phyloP scores from a whole-genome alignment of 2,329 filamentous ascomycete genomes.

The Fusarium burgessii region DNA sequence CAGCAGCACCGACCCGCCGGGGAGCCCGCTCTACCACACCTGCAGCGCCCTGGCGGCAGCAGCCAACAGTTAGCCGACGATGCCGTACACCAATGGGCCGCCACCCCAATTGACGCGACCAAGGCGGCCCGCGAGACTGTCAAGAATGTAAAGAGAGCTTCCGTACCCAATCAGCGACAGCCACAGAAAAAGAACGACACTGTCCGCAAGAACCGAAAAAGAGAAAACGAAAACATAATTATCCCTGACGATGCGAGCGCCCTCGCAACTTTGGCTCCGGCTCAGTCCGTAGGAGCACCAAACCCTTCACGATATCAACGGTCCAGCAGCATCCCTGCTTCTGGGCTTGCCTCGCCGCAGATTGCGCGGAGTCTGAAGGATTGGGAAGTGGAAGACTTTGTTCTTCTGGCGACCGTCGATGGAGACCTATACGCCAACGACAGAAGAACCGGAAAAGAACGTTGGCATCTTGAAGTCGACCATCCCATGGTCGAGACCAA shows the following conservation, averaged over 20 bases:
- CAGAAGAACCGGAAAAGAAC: conserved; percentile 83
- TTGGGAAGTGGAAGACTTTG: conserved; percentile 99
- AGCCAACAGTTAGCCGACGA: conserved; percentile 47
- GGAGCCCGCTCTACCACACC: conserved; percentile 34
- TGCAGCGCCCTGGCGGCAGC: conserved; percentile 41
- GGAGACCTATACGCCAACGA: conserved; percentile 94
- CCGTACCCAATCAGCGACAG: conserved; percentile 44
- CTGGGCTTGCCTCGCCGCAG: conserved; percentile 83
- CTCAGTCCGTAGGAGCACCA: conserved; percentile 94
- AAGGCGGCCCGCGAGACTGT: conserved; percentile 47
- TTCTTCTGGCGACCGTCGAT: conserved; percentile 99
- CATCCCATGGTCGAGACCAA: conserved; percentile 91
- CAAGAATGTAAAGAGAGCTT: conserved; percentile 45
- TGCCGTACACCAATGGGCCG: conserved; percentile 49
- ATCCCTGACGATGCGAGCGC: conserved; percentile 84
- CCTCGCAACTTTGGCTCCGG: conserved; percentile 98
- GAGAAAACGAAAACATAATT: conserved; percentile 49
- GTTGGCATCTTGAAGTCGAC: conserved; percentile 87
- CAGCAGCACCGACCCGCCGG: conserved; percentile 64
- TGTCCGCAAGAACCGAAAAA: conserved; percentile 50
- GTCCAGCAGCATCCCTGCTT: conserved; percentile 68
- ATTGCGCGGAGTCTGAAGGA: conserved; percentile 97
- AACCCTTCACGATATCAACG: conserved; percentile 71
- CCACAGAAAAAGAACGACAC: conserved; percentile 39
- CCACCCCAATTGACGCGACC: conserved; percentile 48